Evolutionary conservation across 176 grass and related monocot genomes (phyloP).

Genomic region (Triticum monococcum): DNA sequence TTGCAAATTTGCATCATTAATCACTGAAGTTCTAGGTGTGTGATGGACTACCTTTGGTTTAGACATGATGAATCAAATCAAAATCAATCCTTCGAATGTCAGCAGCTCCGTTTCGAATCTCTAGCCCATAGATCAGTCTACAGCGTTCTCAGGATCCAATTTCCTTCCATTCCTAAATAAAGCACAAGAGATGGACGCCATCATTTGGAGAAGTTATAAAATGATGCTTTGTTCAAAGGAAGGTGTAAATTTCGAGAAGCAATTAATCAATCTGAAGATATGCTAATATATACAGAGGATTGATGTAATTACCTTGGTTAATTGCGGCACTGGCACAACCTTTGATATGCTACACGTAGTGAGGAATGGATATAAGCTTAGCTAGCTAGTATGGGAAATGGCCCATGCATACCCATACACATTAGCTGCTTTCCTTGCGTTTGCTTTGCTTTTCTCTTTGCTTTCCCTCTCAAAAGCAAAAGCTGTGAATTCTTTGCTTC

Average conservation of each 20-base stretch:
- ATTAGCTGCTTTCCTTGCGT: background rate
- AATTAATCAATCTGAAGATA: background rate
- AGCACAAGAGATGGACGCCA: background rate
- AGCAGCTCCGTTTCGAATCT: background rate
- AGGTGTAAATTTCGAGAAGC: background rate
- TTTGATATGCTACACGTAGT: rapidly evolving
- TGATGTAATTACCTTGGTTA: background rate
- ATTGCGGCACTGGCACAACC: background rate
- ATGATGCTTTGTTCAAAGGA: background rate
- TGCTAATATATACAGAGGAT: background rate
- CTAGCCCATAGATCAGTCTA: background rate
- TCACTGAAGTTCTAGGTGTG: background rate
- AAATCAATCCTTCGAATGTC: background rate
- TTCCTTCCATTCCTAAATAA: background rate
- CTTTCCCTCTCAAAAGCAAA: background rate
- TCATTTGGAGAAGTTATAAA: background rate
- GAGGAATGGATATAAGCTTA: background rate
- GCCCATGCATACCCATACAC: background rate
- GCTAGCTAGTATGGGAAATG: background rate
- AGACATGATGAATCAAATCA: background rate
- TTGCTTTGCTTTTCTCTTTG: background rate
- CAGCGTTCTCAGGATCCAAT: background rate
- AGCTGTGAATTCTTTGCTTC: background rate
- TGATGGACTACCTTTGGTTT: background rate
- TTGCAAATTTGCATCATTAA: background rate